phyloP scores from a whole-genome alignment of 345 rosid genomes.

The Lepidium aucheri region DNA sequence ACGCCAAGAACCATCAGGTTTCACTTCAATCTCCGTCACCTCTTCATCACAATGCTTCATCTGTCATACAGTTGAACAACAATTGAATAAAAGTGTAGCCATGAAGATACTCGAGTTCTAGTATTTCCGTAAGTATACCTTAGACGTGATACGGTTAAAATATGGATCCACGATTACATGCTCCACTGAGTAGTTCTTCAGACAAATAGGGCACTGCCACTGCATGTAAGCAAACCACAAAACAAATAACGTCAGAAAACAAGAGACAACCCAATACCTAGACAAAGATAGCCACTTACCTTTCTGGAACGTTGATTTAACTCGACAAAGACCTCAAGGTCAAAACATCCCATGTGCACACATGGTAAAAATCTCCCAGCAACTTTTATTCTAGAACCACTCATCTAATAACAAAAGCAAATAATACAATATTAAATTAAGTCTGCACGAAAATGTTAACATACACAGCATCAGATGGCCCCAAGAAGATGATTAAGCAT shows the following conservation, averaged over 20 bases:
- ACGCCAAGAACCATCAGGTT: conserved; percentile 98
- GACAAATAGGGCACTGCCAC: conserved; percentile 99
- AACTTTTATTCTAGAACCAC: conserved; percentile 94
- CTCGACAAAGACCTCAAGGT: conserved; percentile 93
- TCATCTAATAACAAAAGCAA: conserved; percentile 48
- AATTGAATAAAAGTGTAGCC: background rate
- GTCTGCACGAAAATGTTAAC: background rate
- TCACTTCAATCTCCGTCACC: conserved; percentile 70
- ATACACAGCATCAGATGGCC: background rate
- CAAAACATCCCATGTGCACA: conserved; percentile 95
- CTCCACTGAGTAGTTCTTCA: conserved; percentile 84
- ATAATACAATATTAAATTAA: background rate
- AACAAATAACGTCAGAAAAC: conserved; percentile 13
- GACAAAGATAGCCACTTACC: conserved; percentile 39
- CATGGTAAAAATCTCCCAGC: conserved; percentile 96
- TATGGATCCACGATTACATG: conserved; percentile 74
- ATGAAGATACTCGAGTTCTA: too few species aligned
- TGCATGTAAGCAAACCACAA: conserved; percentile 27
- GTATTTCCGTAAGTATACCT: conserved; percentile 35
- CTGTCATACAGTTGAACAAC: conserved; percentile 27
- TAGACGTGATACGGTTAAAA: conserved; percentile 79
- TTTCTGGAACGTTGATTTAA: conserved; percentile 94
- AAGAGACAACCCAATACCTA: background rate
- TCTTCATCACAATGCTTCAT: conserved; percentile 81
- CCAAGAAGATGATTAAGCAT: background rate